Evolutionary conservation across 176 grass and related monocot species (phyloP).

Genomic region (Eragrostis nindensis): DNA sequence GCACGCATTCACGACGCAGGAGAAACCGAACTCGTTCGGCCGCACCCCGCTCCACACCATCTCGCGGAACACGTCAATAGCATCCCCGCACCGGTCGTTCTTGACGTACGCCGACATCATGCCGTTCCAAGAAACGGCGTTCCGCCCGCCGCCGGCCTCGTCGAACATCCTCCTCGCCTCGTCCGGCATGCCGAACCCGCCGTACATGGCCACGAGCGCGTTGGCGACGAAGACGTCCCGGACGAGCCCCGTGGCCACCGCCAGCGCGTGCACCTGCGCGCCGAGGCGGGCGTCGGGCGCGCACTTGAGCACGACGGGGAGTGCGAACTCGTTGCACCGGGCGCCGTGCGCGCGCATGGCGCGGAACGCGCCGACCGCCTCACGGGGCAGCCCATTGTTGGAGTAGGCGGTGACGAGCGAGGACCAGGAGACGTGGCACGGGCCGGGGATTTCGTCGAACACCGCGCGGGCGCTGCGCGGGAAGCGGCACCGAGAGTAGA

Average conservation of each 20-base stretch:
- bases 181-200: slow-evolving; percentile 52
- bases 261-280: slow-evolving; percentile 68
- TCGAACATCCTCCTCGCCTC: slow-evolving; percentile 71
- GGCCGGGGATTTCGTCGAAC: slow-evolving; percentile 80
- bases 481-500: slow-evolving; percentile 63
- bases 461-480: slow-evolving; percentile 56
- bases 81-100: slow-evolving; percentile 64
- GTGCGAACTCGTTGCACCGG: slow-evolving; percentile 75
- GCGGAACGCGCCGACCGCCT: slow-evolving; percentile 52
- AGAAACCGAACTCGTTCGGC: slow-evolving; percentile 77
- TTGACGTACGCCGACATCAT: slow-evolving; percentile 71
- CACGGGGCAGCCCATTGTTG: slow-evolving; percentile 57
- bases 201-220: slow-evolving; percentile 76
- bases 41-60: slow-evolving; percentile 57
- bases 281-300: slow-evolving; percentile 47
- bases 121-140: slow-evolving; percentile 76
- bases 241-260: slow-evolving; percentile 49
- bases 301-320: slow-evolving; percentile 76
- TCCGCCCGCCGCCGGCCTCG: slow-evolving; percentile 38
- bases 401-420: slow-evolving; percentile 81
- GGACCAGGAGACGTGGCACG: slow-evolving; percentile 70
- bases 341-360: slow-evolving; percentile 57
- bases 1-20: slow-evolving; percentile 80
- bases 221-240: slow-evolving; percentile 68
- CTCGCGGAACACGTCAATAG: slow-evolving; percentile 54